phyloP scores from a whole-genome alignment of 1,139 yeast genomes.

The Hansenula sp. region DNA sequence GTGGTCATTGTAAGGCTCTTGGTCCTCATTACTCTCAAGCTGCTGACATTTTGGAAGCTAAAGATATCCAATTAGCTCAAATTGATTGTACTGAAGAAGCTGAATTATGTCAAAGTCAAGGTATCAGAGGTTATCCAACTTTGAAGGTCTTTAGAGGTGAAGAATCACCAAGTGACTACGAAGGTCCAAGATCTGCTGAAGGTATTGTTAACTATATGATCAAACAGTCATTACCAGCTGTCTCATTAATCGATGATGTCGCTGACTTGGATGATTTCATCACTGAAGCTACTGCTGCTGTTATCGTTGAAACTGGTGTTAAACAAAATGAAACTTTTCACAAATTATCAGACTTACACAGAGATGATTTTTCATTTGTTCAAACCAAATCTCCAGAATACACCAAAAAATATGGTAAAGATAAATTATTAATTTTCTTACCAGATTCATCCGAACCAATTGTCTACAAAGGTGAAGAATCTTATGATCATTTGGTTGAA shows the following conservation, averaged over 20 bases:
- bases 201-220: constrained; percentile 78
- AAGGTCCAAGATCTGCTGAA: constrained; percentile 79
- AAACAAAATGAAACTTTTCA: constrained; percentile 44
- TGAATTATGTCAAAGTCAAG: constrained; percentile 71
- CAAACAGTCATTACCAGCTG: constrained; percentile 81
- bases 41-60: constrained; percentile 64
- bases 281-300: constrained; percentile 45
- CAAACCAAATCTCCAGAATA: constrained; percentile 46
- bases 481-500: constrained; percentile 35
- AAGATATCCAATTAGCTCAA: constrained; percentile 78
- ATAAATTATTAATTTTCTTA: constrained; percentile 23
- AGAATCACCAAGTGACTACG: constrained; percentile 52
- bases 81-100: constrained; percentile 88
- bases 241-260: constrained; percentile 44
- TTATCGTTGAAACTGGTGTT: constrained; percentile 40
- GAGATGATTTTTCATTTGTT: constrained; percentile 61
- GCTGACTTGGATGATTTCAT: constrained; percentile 48
- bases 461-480: constrained; percentile 34
- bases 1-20: constrained; percentile 94
- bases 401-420: constrained; percentile 43
- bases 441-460: constrained; percentile 33
- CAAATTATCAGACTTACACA: constrained; percentile 49
- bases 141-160: constrained; percentile 78
- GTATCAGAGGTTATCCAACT: constrained; percentile 89
- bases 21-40: constrained; percentile 91